Percentiles rank a stretch among this genome's conserved stretches.
These are phyloP conservation scores for Penicillium sclerotigenum DNA, from an alignment of 2,329 filamentous ascomycete genomes.

Conservation along the genomic window DNA sequence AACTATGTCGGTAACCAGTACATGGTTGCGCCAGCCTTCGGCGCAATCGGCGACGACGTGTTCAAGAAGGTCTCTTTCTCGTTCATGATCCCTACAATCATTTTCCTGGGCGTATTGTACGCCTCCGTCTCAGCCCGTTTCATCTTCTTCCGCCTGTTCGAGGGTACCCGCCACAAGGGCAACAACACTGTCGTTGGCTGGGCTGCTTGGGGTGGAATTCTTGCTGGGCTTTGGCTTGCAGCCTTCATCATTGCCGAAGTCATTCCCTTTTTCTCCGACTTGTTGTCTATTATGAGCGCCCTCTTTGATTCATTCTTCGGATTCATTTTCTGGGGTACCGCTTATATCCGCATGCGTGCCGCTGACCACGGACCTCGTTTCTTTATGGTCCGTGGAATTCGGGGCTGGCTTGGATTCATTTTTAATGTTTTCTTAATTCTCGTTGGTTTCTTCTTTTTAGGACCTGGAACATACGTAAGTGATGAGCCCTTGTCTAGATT, in stretches of 20 bases:
- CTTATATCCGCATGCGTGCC: constrained; percentile 46
- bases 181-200: constrained; percentile 80
- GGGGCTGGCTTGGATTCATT: constrained; percentile 43
- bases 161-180: constrained; percentile 72
- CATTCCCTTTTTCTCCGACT: constrained; percentile 86
- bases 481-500: background rate
- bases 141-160: constrained; percentile 86
- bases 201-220: constrained; percentile 71
- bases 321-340: constrained; percentile 76
- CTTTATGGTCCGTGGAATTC: constrained; percentile 41
- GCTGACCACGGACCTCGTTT: constrained; percentile 42
- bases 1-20: constrained; percentile 88
- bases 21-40: constrained; percentile 82
- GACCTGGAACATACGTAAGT: constrained; percentile 71
- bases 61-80: constrained; percentile 89
- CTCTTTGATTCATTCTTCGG: constrained; percentile 78
- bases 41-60: constrained; percentile 67
- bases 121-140: constrained; percentile 87
- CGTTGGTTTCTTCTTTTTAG: constrained; percentile 77
- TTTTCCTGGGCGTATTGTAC: constrained; percentile 88
- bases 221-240: constrained; percentile 66
- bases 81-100: constrained; percentile 92
- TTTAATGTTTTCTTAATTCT: constrained; percentile 71
- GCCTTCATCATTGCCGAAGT: constrained; percentile 90
- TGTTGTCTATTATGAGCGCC: constrained; percentile 57